These are phyloP conservation scores for Meyerozyma elateridarum DNA, from an alignment of 1,139 yeast genomes.

Conservation along the genomic window DNA sequence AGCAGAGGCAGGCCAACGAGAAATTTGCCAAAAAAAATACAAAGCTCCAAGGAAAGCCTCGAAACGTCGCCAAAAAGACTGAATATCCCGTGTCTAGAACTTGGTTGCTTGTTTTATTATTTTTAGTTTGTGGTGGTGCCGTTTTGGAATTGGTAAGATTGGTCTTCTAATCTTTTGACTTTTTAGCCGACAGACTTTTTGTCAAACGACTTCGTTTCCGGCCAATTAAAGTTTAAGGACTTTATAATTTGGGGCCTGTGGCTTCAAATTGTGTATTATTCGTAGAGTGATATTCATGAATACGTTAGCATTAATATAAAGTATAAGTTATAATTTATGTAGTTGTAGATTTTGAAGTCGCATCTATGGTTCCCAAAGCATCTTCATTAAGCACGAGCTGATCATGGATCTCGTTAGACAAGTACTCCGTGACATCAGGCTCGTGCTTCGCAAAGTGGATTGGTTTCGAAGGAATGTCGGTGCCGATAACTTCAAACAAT, in stretches of 20 bases:
- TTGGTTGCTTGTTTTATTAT: constrained; percentile 61
- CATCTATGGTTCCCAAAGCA: background rate
- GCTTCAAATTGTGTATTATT: too few relatives aligned
- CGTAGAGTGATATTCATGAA: constrained; percentile 3
- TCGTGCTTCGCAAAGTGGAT: constrained; percentile 6
- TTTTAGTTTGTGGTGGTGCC: constrained; percentile 82
- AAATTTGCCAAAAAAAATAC: constrained; percentile 74
- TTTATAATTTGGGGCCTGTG: too few relatives aligned
- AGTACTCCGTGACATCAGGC: background rate
- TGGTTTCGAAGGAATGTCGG: constrained; percentile 13
- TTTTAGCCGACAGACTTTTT: background rate
- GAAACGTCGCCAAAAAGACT: constrained; percentile 28
- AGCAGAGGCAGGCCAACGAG: constrained; percentile 79
- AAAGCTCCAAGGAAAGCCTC: constrained; percentile 63
- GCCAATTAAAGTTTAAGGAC: too few relatives aligned
- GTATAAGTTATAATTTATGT: constrained; percentile 3
- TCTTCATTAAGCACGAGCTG: constrained; percentile 1
- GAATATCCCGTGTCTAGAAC: constrained; percentile 49
- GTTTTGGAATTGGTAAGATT: constrained; percentile 60
- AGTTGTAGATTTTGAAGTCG: constrained; percentile 1
- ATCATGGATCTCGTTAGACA: constrained; percentile 2
- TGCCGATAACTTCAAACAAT: constrained; percentile 17
- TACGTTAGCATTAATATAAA: constrained; percentile 4
- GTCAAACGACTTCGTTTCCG: too few relatives aligned
- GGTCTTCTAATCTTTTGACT: constrained; percentile 29